phyloP scores from a whole-genome alignment of 441 rosid genomes.

The Erysimum pusillum region DNA sequence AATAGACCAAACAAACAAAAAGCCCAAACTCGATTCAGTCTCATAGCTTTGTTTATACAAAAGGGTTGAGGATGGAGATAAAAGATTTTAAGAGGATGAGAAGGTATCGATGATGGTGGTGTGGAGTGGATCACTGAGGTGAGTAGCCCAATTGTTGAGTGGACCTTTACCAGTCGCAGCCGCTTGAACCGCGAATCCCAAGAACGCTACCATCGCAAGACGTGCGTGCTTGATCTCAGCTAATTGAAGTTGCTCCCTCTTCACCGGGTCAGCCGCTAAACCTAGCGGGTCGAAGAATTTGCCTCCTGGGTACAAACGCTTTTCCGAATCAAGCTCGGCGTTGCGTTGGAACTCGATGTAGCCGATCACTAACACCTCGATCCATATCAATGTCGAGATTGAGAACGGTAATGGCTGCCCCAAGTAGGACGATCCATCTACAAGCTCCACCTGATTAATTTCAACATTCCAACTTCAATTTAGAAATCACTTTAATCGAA shows the following conservation, averaged over 20 bases:
- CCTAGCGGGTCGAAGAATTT: slow-evolving; percentile 78
- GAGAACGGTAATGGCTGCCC: slow-evolving; percentile 88
- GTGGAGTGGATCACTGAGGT: slow-evolving; percentile 87
- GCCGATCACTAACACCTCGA: slow-evolving; percentile 74
- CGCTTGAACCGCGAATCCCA: slow-evolving; percentile 85
- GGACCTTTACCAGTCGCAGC: slow-evolving; percentile 75
- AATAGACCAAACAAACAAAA: not conserved
- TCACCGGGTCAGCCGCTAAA: slow-evolving; percentile 79
- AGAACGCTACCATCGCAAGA: slow-evolving; percentile 83
- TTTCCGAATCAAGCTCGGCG: slow-evolving; percentile 83
- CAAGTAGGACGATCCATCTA: slow-evolving; percentile 81
- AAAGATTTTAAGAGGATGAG: slow-evolving; percentile 51
- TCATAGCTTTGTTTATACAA: slow-evolving; percentile 25
- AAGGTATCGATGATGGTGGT: slow-evolving; percentile 84
- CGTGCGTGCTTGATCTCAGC: slow-evolving; percentile 94
- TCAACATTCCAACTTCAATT: not conserved
- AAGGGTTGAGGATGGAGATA: not conserved
- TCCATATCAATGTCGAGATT: slow-evolving; percentile 75
- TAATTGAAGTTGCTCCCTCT: slow-evolving; percentile 75
- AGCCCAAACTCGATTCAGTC: slow-evolving; percentile 26
- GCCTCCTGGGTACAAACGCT: slow-evolving; percentile 81
- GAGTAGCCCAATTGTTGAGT: slow-evolving; percentile 92
- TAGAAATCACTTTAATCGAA: not conserved
- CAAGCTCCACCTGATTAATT: slow-evolving; percentile 68
- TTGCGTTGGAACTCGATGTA: slow-evolving; percentile 91